phyloP scores from a whole-genome alignment of 2,329 filamentous ascomycete genomes.

The Fusarium chuoi region DNA sequence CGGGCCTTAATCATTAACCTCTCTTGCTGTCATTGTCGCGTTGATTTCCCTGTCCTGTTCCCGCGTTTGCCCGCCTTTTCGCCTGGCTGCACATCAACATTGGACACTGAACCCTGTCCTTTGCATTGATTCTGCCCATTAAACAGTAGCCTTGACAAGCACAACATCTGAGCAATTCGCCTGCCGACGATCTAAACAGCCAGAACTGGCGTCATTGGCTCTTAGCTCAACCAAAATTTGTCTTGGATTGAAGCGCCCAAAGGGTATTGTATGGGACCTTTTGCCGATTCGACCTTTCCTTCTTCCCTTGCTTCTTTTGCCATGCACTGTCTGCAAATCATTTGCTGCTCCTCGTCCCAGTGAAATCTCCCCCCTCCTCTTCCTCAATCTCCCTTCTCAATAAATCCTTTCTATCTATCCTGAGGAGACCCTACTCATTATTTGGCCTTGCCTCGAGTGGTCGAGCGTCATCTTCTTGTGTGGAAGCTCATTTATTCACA shows the following conservation, averaged over 20 bases:
- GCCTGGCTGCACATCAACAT: conserved; percentile 6
- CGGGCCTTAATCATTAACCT: background rate
- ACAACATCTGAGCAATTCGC: conserved; percentile 41
- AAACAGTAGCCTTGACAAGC: conserved; percentile 29
- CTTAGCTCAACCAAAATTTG: conserved; percentile 34
- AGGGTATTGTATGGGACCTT: conserved; percentile 2
- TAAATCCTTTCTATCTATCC: background rate
- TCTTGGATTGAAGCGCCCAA: conserved; percentile 27
- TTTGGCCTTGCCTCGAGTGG: conserved; percentile 15
- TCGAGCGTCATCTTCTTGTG: conserved; percentile 6
- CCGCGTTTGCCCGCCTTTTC: conserved; percentile 31
- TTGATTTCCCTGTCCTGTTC: conserved; percentile 5
- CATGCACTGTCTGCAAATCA: conserved; percentile 23
- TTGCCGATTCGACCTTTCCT: conserved; percentile 13
- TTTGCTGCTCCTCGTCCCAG: conserved; percentile 12
- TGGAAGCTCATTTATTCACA: conserved; percentile 27
- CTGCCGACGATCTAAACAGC: conserved; percentile 43
- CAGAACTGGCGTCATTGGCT: conserved; percentile 42
- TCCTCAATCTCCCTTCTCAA: background rate
- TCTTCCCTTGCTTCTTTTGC: background rate
- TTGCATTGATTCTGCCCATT: conserved; percentile 20
- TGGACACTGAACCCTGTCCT: conserved; percentile 33
- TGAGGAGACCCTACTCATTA: conserved; percentile 6
- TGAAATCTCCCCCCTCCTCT: conserved; percentile 8
- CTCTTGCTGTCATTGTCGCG: background rate